phyloP scores from a whole-genome alignment of 345 rosid species.

The Kernera saxatilis region DNA sequence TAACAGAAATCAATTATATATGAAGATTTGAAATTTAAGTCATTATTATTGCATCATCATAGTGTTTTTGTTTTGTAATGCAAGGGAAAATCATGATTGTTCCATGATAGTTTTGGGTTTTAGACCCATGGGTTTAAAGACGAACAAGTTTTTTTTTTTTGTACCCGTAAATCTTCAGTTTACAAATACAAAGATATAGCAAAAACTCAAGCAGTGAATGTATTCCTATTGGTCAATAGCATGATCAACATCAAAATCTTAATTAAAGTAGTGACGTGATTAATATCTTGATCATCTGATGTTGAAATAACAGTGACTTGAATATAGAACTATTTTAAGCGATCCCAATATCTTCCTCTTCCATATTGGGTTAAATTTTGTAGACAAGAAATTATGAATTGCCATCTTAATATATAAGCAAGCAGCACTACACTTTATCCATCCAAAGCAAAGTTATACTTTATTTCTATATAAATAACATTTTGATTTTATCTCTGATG shows the following conservation, averaged over 20 bases:
- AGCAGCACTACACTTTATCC: neutral
- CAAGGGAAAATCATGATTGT: neutral
- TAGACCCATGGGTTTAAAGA: neutral
- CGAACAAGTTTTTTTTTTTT: neutral
- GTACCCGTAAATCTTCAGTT: neutral
- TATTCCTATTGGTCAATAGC: neutral
- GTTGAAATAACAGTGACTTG: neutral
- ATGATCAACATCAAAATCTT: neutral
- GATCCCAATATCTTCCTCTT: neutral
- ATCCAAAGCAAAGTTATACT: neutral
- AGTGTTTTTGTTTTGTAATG: neutral
- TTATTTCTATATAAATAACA: neutral
- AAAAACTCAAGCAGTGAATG: neutral
- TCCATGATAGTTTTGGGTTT: neutral
- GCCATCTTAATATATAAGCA: constrained; percentile 16
- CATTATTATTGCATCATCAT: constrained; percentile 9
- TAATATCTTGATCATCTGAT: neutral
- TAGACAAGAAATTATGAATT: neutral
- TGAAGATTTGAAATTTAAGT: neutral
- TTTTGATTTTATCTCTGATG: neutral
- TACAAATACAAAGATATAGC: neutral
- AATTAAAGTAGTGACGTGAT: neutral
- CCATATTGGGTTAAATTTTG: neutral
- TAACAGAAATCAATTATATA: neutral
- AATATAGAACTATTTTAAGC: neutral